Percentiles rank a stretch among this genome's conserved stretches.
Evolutionary conservation across 1,139 yeast genomes (phyloP).

Genomic region (Candida glucosophila): DNA sequence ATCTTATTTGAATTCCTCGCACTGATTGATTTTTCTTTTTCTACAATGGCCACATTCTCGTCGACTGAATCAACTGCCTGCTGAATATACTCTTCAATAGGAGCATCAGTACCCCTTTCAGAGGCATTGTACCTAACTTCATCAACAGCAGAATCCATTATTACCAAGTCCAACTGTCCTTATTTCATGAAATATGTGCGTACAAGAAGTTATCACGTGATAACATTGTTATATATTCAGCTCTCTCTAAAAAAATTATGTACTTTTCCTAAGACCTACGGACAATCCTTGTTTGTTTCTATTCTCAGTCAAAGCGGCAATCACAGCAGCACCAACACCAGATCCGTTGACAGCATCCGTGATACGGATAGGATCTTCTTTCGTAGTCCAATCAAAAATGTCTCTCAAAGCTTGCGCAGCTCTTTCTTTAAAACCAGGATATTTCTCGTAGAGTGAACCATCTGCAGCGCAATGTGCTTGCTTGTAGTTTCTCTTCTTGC

Average conservation of each 20-base stretch:
- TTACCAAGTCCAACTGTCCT: no score
- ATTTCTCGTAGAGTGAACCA: slow-evolving; percentile 89
- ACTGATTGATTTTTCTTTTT: background rate
- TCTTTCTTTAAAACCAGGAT: slow-evolving; percentile 85
- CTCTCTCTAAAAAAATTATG: no score
- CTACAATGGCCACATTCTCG: no score
- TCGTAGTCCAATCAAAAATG: slow-evolving; percentile 71
- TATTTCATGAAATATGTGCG: no score
- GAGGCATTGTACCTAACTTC: no score
- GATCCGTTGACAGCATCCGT: slow-evolving; percentile 97
- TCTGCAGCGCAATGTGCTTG: slow-evolving; percentile 92
- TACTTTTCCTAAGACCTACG: slow-evolving; percentile 46
- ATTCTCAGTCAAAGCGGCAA: slow-evolving; percentile 85
- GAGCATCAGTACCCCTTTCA: no score
- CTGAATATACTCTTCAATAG: no score
- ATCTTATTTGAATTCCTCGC: background rate
- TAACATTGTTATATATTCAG: no score
- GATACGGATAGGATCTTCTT: slow-evolving; percentile 69
- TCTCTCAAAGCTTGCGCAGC: slow-evolving; percentile 87
- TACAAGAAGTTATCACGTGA: no score
- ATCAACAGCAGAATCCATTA: no score
- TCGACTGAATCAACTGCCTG: no score
- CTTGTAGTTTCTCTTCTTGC: slow-evolving; percentile 73
- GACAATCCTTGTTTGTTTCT: slow-evolving; percentile 65
- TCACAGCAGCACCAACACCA: slow-evolving; percentile 97